Conservation (phyloP, 371 early-diverging fungal species). For the Smittium mucronatum region DNA sequence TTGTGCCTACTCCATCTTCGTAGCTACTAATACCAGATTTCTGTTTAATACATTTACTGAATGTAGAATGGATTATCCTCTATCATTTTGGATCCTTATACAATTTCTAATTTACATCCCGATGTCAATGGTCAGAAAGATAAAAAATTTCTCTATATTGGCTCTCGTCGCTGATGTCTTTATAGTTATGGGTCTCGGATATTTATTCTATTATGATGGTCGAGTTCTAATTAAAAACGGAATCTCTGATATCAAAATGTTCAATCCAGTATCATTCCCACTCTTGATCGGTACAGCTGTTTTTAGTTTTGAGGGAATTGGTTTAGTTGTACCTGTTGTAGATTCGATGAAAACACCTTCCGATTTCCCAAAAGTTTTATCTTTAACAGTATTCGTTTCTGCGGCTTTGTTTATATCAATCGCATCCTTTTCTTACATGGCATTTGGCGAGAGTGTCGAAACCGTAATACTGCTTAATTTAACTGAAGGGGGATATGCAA, state of each 20-base stretch:
- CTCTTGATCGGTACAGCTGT: constrained; percentile 87
- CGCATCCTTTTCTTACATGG: constrained; percentile 67
- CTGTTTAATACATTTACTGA: constrained; percentile 48
- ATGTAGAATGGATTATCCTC: constrained; percentile 33
- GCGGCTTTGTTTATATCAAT: constrained; percentile 55
- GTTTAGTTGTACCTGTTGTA: constrained; percentile 78
- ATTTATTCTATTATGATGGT: constrained; percentile 69
- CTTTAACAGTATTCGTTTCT: constrained; percentile 52
- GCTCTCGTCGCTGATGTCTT: constrained; percentile 78
- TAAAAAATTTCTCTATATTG: constrained; percentile 66
- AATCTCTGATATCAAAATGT: constrained; percentile 38
- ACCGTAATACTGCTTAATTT: constrained; percentile 74
- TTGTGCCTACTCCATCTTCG: constrained; percentile 76
- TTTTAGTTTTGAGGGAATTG: constrained; percentile 87
- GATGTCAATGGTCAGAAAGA: constrained; percentile 70
- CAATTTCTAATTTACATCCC: constrained; percentile 63
- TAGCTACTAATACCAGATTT: constrained; percentile 62
- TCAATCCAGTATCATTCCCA: constrained; percentile 48
- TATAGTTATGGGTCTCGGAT: constrained; percentile 68
- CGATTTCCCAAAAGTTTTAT: constrained; percentile 58
- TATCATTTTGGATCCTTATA: constrained; percentile 47
- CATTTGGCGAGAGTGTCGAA: constrained; percentile 69
- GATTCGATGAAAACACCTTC: constrained; percentile 73
- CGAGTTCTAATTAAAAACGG: constrained; percentile 43
- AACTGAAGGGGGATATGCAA: constrained; percentile 42